A percentile compares a stretch with the other conserved stretches of the same genome.
These are phyloP conservation scores for Lactarius hatsudake DNA, from an alignment of 768 basidiomycete species.

Conservation along the genomic window DNA sequence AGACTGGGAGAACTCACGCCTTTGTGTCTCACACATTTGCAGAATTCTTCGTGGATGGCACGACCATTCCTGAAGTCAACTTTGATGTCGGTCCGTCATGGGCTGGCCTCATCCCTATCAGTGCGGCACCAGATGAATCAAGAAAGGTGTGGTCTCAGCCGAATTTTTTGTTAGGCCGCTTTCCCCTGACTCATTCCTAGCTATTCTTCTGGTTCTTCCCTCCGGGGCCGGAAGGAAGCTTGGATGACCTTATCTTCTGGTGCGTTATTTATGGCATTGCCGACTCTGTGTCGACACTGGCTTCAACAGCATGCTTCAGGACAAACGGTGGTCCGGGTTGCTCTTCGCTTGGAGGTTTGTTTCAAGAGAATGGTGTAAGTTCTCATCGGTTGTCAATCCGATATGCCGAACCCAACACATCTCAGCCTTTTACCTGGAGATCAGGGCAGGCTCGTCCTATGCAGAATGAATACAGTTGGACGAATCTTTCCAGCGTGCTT, in stretches of 20 bases:
- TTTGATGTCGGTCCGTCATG: constrained; percentile 76
- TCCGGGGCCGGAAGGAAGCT: constrained; percentile 66
- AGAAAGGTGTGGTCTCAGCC: constrained; percentile 49
- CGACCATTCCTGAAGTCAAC: constrained; percentile 60
- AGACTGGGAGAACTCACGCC: background rate
- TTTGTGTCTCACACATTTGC: background rate
- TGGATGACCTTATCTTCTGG: constrained; percentile 78
- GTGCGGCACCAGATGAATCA: constrained; percentile 55
- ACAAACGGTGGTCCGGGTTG: constrained; percentile 82
- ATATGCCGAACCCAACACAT: background rate
- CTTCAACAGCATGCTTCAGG: constrained; percentile 38
- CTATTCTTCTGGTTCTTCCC: constrained; percentile 87
- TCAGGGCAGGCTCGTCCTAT: constrained; percentile 62
- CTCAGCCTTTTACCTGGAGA: constrained; percentile 65
- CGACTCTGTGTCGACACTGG: background rate
- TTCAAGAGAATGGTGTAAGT: constrained; percentile 74
- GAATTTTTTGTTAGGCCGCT: background rate
- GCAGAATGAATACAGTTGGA: constrained; percentile 70
- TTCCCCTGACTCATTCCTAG: constrained; percentile 35
- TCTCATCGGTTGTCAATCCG: constrained; percentile 17
- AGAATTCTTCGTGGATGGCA: constrained; percentile 74
- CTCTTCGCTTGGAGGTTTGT: constrained; percentile 65
- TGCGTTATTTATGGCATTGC: constrained; percentile 33
- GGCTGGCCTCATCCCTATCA: constrained; percentile 73
- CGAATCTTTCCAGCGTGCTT: constrained; percentile 69